These are phyloP conservation scores for Sphagnurus paluster DNA, from an alignment of 1,284 basidiomycete genomes.

Conservation along the genomic window DNA sequence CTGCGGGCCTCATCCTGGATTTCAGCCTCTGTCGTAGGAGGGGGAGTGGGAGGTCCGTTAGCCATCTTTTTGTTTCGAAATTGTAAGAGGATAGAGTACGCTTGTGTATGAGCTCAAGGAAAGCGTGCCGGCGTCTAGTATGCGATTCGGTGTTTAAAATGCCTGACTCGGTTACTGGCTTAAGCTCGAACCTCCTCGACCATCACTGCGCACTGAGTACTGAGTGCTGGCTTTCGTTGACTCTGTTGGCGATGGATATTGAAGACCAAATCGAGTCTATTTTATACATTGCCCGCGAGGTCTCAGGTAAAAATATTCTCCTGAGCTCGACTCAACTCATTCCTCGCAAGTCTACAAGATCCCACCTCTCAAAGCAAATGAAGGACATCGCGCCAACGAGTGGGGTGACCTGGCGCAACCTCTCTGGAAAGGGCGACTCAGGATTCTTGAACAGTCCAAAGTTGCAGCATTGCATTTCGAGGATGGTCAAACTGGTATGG, in stretches of 20 bases:
- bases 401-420: conserved; percentile 83
- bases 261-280: conserved; percentile 83
- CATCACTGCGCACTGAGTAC: too few species aligned
- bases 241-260: conserved; percentile 45
- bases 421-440: conserved; percentile 88
- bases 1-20: conserved; percentile 48
- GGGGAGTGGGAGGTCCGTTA: conserved; percentile 57
- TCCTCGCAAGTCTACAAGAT: conserved; percentile 69
- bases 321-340: conserved; percentile 11
- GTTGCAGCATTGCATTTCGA: conserved; percentile 70
- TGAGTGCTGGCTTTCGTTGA: too few species aligned
- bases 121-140: not conserved
- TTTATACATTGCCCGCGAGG: conserved; percentile 82
- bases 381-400: conserved; percentile 83
- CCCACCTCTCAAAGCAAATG: conserved; percentile 79
- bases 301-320: conserved; percentile 61
- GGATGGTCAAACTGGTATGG: conserved; percentile 71
- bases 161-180: not conserved
- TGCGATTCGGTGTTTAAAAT: not conserved
- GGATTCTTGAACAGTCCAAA: conserved; percentile 74
- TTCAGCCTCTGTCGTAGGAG: conserved; percentile 53
- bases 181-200: not conserved
- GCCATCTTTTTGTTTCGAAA: conserved; percentile 27
- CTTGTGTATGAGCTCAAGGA: not conserved
- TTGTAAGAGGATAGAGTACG: not conserved